Evolutionary conservation across 768 basidiomycete species (phyloP).

Genomic region (Boletus insuetus): DNA sequence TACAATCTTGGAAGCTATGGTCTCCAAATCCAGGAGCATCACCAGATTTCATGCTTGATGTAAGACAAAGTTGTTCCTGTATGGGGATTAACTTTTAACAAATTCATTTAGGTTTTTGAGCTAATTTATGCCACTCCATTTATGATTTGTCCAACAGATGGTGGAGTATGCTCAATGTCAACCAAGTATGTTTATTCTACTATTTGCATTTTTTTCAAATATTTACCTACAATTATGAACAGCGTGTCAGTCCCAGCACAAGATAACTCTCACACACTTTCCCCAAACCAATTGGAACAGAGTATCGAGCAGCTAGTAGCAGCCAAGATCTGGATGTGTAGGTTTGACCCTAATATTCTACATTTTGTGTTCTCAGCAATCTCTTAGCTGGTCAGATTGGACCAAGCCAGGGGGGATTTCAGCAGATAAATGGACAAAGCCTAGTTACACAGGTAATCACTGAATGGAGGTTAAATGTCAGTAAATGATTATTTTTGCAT

Average conservation of each 20-base stretch:
- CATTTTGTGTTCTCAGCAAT: neutral
- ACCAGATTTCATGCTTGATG: neutral
- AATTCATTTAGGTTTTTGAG: neutral
- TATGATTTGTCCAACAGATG: neutral
- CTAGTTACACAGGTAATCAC: slow-evolving; percentile 6
- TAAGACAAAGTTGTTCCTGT: neutral
- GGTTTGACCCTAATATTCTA: neutral
- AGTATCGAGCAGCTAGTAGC: slow-evolving; percentile 2
- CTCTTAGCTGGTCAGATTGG: slow-evolving; percentile 8
- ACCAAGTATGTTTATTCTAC: neutral
- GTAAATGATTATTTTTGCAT: neutral
- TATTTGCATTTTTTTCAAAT: no score
- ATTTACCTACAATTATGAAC: neutral
- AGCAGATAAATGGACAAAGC: neutral
- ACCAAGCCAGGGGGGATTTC: slow-evolving; percentile 2
- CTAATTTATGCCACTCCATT: neutral
- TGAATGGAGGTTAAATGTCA: slow-evolving; percentile 15
- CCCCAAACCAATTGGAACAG: neutral
- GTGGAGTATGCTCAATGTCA: neutral
- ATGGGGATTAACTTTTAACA: neutral
- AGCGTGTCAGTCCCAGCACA: neutral
- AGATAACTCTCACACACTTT: neutral
- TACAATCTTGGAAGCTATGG: slow-evolving; percentile 9
- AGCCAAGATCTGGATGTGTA: slow-evolving; percentile 12
- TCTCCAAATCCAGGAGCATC: neutral